Percentiles rank a stretch among this genome's conserved stretches.
These are phyloP conservation scores for Vitis hybrid DNA, from an alignment of 177 flowering plant species.

Conservation along the genomic window DNA sequence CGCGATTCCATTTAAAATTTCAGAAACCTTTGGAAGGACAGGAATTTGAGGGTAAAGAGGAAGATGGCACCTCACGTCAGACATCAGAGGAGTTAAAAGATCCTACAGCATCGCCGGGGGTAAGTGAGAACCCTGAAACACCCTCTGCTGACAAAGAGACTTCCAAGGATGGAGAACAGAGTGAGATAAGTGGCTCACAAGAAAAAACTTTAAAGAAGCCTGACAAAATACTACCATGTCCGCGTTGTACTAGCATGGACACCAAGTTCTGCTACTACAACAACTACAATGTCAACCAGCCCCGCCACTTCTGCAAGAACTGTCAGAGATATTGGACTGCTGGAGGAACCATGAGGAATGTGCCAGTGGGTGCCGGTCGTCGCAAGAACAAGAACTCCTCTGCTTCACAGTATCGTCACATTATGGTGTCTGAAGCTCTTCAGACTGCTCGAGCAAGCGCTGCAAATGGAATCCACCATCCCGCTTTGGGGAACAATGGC, in stretches of 20 bases:
- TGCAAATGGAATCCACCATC: constrained; percentile 13
- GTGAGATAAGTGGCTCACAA: constrained; percentile 24
- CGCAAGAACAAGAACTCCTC: constrained; percentile 47
- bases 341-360: constrained; percentile 62
- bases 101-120: constrained; percentile 20
- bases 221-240: constrained; percentile 59
- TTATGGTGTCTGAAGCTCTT: constrained; percentile 28
- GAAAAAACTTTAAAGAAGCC: constrained; percentile 55
- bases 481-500: constrained; percentile 14
- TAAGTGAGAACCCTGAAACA: constrained; percentile 18
- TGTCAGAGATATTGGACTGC: constrained; percentile 71
- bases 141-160: constrained; percentile 19
- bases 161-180: constrained; percentile 24
- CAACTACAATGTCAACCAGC: constrained; percentile 64
- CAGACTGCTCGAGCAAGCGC: constrained; percentile 13
- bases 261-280: constrained; percentile 67
- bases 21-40: constrained; percentile 23
- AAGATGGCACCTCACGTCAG: constrained; percentile 6
- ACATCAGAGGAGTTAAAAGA: constrained; percentile 12
- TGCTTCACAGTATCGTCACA: constrained; percentile 29
- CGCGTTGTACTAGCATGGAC: constrained; percentile 58
- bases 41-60: constrained; percentile 5
- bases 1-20: not conserved
- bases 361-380: constrained; percentile 63
- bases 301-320: constrained; percentile 60